These are phyloP conservation scores for Carex littledalei DNA, from an alignment of 176 grass and related monocot genomes.

Conservation along the genomic window DNA sequence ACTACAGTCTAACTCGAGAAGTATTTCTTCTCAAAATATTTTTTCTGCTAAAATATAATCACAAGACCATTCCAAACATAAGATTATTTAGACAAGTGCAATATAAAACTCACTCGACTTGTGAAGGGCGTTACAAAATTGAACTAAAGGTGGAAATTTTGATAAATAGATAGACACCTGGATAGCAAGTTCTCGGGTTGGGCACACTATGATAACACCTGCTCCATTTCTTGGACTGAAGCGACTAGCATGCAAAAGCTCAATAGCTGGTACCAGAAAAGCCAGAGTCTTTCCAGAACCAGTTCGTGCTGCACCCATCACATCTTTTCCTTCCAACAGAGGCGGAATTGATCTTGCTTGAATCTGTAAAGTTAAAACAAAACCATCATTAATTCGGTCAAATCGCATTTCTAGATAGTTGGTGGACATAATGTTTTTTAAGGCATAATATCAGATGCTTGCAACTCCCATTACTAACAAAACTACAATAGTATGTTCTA, in stretches of 20 bases:
- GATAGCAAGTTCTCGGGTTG: slow-evolving; percentile 46
- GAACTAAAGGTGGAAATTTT: neutral
- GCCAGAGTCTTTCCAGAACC: slow-evolving; percentile 48
- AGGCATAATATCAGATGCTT: neutral
- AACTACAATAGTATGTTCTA: neutral
- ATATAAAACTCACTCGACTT: neutral
- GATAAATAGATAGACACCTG: slow-evolving; percentile 19
- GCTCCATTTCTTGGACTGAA: slow-evolving; percentile 43
- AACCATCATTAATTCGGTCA: neutral
- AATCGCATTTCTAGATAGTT: neutral
- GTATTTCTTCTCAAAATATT: neutral
- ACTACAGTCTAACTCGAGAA: neutral
- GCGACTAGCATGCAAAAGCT: slow-evolving; percentile 27
- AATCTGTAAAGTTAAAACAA: slow-evolving; percentile 24
- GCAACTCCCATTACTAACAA: neutral
- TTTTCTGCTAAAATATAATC: neutral
- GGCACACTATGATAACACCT: slow-evolving; percentile 40
- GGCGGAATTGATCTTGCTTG: slow-evolving; percentile 39
- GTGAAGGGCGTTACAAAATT: neutral
- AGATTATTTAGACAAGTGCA: neutral
- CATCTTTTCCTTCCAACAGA: slow-evolving; percentile 43
- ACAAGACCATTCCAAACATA: neutral
- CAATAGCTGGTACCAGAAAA: slow-evolving; percentile 39
- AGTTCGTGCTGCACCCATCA: slow-evolving; percentile 42
- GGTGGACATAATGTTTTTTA: neutral